These are phyloP conservation scores for Hemileia vastatrix DNA, from an alignment of 1,284 basidiomycete genomes.

Conservation along the genomic window DNA sequence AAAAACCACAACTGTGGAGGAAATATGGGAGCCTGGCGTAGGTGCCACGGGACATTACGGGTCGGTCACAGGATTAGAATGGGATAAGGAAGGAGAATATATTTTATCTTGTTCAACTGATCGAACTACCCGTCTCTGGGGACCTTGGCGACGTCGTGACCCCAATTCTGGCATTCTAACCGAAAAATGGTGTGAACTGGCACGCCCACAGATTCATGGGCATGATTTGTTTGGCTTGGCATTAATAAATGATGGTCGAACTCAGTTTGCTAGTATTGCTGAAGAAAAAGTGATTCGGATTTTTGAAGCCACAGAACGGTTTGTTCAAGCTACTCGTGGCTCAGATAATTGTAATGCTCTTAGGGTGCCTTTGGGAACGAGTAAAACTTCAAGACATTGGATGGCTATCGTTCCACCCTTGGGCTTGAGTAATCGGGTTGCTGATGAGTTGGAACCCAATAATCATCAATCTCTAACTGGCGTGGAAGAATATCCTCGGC, in stretches of 20 bases:
- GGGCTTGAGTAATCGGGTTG: conserved; percentile 61
- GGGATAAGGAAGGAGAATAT: conserved; percentile 75
- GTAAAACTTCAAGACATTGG: conserved; percentile 49
- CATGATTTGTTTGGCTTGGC: conserved; percentile 76
- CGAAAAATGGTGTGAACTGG: conserved; percentile 71
- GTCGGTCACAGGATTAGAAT: conserved; percentile 64
- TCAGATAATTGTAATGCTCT: not conserved
- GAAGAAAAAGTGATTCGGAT: conserved; percentile 87
- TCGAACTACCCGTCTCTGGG: conserved; percentile 81
- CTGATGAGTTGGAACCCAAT: conserved; percentile 51
- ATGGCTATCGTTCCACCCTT: conserved; percentile 66
- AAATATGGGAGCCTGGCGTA: conserved; percentile 60
- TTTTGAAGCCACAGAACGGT: conserved; percentile 74
- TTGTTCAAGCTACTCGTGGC: conserved; percentile 54
- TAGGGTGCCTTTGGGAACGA: conserved; percentile 44
- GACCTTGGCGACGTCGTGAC: conserved; percentile 42
- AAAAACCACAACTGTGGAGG: conserved; percentile 42
- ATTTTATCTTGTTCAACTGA: conserved; percentile 68
- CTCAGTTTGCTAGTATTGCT: conserved; percentile 66
- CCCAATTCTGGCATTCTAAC: conserved; percentile 18
- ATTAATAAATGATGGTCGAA: conserved; percentile 61
- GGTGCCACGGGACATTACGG: conserved; percentile 72
- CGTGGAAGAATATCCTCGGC: not conserved
- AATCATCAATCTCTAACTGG: not conserved
- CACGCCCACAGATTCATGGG: conserved; percentile 84